Base-by-base conservation (phyloP, 2,329 filamentous ascomycete genomes). In the Paecilomyces niveus region DNA sequence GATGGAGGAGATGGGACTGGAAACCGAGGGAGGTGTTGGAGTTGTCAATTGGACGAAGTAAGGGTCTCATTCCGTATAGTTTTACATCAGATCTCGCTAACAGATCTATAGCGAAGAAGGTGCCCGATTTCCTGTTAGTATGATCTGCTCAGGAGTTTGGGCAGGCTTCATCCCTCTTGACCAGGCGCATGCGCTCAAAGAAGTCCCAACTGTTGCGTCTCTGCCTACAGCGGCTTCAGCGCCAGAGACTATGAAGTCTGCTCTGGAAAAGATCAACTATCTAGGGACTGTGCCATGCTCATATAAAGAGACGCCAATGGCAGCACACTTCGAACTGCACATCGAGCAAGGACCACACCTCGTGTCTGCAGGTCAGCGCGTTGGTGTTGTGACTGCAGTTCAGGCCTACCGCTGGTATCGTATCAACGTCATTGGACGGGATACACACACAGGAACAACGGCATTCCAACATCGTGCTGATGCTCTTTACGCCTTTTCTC, bases 331-430 rank as follows among this genome's bases (percentile, higher is more conserved):
- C 66, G 89, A 93, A 71, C 80, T 94, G 9, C 90, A 94, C 68
- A 93, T 93, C 56, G 90, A 95, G 70, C 91, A 95, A 70, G 89
- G 89, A 0, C 89, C 89, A 0, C 83, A 90, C 33, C 80, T 95
- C 0, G 86, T 92, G 66, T 80, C 80, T 15, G 79, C 82, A 29
- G 75, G 80, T 26, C 81, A 85, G 63, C 85, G 85, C 57, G 81
- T 93, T 55, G 86, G 87, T 22, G 81, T 89, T 6, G 89, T 92
- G 3, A 81, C 83, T 32, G 88, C 88, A 2, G 88, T 89, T 1
- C 89, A 92, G 69, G 87, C 86, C 4, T 91, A 89, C 71, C 83
- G 85, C 59, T 92, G 89, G 89, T 86, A 85, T 70, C 87, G 83
- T 0, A 72, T 92, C 39, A 83, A 82, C 5, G 81, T 92, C 2